Conservation (phyloP, 768 basidiomycete species). For the Panellus pusillus region DNA sequence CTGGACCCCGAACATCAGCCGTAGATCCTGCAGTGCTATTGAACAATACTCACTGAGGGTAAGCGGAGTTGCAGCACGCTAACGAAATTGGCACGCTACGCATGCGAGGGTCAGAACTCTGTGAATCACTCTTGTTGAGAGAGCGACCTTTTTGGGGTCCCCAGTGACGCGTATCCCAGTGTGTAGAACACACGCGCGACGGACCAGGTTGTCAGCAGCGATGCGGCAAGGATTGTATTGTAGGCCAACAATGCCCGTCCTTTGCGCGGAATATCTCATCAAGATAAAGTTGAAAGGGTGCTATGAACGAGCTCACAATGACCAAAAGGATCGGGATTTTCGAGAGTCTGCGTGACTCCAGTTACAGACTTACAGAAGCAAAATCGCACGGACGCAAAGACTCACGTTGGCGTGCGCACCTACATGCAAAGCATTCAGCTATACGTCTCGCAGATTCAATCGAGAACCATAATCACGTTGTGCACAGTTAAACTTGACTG, state of each 20-base stretch:
- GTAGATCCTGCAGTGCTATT: too few relatives aligned
- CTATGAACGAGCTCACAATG: conserved; percentile 35
- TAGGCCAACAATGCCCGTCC: conserved; percentile 41
- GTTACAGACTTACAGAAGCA: background rate
- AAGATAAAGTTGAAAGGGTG: background rate
- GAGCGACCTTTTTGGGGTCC: conserved; percentile 40
- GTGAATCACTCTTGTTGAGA: background rate
- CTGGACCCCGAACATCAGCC: background rate
- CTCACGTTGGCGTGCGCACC: conserved; percentile 31
- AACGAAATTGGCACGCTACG: conserved; percentile 11
- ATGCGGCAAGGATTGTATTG: conserved; percentile 40
- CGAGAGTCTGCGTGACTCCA: conserved; percentile 38
- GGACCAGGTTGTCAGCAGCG: conserved; percentile 40
- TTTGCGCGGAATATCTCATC: conserved; percentile 16
- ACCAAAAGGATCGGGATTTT: conserved; percentile 46
- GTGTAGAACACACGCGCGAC: conserved; percentile 46
- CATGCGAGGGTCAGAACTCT: background rate
- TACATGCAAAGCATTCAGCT: too few relatives aligned
- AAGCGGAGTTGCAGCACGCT: conserved; percentile 17
- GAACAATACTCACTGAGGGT: background rate
- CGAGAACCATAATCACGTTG: conserved; percentile 35
- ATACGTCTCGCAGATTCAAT: too few relatives aligned
- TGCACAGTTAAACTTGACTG: conserved; percentile 47
- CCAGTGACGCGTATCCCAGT: conserved; percentile 45
- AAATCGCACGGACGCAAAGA: too few relatives aligned